Percentiles rank a stretch among this genome's conserved stretches.
phyloP scores from a whole-genome alignment of 352 stramenopile genomes.

The Globisporangium takayamanum region DNA sequence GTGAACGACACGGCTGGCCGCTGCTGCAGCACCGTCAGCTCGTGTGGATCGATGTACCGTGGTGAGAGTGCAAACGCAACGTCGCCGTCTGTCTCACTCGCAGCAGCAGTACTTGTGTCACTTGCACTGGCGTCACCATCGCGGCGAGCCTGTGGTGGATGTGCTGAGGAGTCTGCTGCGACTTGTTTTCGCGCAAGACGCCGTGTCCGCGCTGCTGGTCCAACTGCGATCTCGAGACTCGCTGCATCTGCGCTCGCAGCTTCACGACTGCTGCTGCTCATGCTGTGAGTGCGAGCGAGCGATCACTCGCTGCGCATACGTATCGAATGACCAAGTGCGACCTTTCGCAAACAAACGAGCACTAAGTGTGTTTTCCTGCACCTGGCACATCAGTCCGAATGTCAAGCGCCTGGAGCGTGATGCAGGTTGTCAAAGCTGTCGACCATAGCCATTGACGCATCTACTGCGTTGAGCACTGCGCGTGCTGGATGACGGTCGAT shows the following conservation, averaged over 20 bases:
- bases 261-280: not conserved
- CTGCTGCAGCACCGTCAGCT: conserved; percentile 27
- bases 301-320: not conserved
- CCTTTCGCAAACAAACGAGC: no score
- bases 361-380: not conserved
- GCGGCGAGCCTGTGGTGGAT: not conserved
- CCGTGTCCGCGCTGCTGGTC: conserved; percentile 7
- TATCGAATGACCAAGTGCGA: not conserved
- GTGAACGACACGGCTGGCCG: conserved; percentile 34
- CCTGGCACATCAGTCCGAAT: no score
- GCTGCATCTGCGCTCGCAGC: not conserved
- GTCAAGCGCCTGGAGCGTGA: no score
- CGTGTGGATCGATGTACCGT: conserved; percentile 22
- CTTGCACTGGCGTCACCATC: not conserved
- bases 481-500: no score
- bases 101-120: not conserved
- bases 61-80: conserved; percentile 24
- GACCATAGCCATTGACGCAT: no score
- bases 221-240: conserved; percentile 2
- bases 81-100: not conserved
- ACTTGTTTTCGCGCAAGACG: conserved; percentile 12
- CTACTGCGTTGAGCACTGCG: no score
- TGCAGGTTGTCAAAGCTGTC: no score
- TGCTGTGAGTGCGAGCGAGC: not conserved
- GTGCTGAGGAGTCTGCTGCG: not conserved